A percentile compares a stretch with the other conserved stretches of the same genome.
phyloP scores from a whole-genome alignment of 305 asterid species.

The Striga hermonthica region DNA sequence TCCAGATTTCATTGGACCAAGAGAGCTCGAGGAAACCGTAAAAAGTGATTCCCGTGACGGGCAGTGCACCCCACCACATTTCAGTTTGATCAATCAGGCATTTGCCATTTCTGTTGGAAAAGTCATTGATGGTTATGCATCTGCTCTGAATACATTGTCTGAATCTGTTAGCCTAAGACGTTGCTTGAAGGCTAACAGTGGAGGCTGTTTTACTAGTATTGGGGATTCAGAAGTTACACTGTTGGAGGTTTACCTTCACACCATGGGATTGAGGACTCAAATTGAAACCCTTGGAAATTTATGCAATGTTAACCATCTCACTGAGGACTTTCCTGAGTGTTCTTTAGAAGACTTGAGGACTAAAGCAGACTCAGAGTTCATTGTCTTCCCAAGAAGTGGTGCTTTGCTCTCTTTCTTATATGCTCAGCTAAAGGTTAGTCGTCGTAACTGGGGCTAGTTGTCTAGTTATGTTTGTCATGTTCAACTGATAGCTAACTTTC shows the following conservation, averaged over 20 bases:
- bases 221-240: slow-evolving; percentile 78
- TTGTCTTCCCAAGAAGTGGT: slow-evolving; percentile 74
- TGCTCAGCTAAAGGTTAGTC: slow-evolving; percentile 79
- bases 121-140: slow-evolving; percentile 67
- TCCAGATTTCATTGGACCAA: slow-evolving; percentile 40
- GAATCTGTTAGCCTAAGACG: slow-evolving; percentile 77
- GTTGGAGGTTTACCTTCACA: slow-evolving; percentile 86
- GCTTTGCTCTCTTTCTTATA: slow-evolving; percentile 77
- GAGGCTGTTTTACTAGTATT: slow-evolving; percentile 74
- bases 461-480: slow-evolving; percentile 29
- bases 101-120: slow-evolving; percentile 87
- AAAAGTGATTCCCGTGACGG: slow-evolving; percentile 35
- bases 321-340: slow-evolving; percentile 48
- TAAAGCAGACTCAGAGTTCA: slow-evolving; percentile 56
- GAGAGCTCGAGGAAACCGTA: slow-evolving; percentile 36
- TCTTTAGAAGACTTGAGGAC: slow-evolving; percentile 53
- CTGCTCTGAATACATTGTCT: slow-evolving; percentile 73
- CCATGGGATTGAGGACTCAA: slow-evolving; percentile 72
- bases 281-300: slow-evolving; percentile 88
- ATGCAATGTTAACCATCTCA: slow-evolving; percentile 68
- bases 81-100: slow-evolving; percentile 81
- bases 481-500: slow-evolving; percentile 24
- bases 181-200: slow-evolving; percentile 40
- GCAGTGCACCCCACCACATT: slow-evolving; percentile 24
- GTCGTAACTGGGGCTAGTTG: slow-evolving; percentile 15